Base-by-base conservation (phyloP, 768 basidiomycete genomes). In the Piloderma croceum region DNA sequence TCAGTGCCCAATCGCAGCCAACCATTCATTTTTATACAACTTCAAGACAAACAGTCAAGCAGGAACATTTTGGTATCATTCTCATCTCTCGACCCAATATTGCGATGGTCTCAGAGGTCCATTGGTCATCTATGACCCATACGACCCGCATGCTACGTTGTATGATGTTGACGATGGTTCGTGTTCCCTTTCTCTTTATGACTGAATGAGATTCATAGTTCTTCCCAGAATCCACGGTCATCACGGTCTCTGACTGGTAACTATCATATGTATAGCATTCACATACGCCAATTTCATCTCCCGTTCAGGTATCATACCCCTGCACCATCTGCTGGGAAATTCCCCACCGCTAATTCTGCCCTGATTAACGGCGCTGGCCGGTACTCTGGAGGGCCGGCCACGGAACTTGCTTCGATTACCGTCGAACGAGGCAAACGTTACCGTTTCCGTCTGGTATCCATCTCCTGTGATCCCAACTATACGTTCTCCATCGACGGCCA, bases 81-180 rank as follows among this genome's bases (percentile, higher is more conserved):
- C 56, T 11, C 60, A 61, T 35, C 50, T 47, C 12, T 44, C 48
- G 11, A 51, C 51, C 6, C 64, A 64, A 46, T 64, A 65, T 36
- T 69, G 67, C 21, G 68, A 69, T 22, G 68, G 67, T 0, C 52
- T 69, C 35, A 52, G 66, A 27, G 70, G 70, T 12, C 58, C 68
- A 0, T 42, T 73, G 32, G 53, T 73, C 7, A 62, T 73, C 22
- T 74, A 72, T 43, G 71, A 74, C 51, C 66, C 68, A 12, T 22
- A 62, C 11, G 72, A 75, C 43, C 74, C 73, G 11, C 60, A 59
- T 38, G 48, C 40, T 2, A 12, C 48, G 7, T 40, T 73, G 13
- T 74, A 74, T 44, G 71, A 74, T 41, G 56, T 71, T 10, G 71
- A 74, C 40, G 61, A 74, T 49, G 70, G 71, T 69, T n/a, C n/a